Percentiles rank a stretch among this genome's conserved stretches.
Evolutionary conservation across 176 grass and related monocot genomes (phyloP).

Genomic region (Poa pratensis): DNA sequence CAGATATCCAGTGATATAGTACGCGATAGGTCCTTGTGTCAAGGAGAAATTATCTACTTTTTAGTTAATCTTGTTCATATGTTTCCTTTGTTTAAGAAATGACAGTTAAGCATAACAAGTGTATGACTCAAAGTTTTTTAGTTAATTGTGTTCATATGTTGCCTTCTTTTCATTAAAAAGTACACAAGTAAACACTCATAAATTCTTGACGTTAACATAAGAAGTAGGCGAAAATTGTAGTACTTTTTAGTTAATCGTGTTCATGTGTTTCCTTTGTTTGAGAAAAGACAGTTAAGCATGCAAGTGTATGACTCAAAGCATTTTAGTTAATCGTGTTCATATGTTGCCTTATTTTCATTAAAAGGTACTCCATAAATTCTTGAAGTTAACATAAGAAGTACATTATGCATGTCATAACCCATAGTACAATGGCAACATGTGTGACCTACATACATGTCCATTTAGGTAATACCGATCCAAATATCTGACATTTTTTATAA

Average conservation of each 20-base stretch:
- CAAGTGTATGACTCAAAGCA: background rate
- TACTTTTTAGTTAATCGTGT: background rate
- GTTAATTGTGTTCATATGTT: background rate
- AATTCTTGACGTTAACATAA: too few species aligned
- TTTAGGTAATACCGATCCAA: too few species aligned
- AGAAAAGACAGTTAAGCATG: too few species aligned
- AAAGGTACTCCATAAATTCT: background rate
- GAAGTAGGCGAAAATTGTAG: too few species aligned
- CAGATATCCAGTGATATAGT: background rate
- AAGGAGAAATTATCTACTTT: background rate
- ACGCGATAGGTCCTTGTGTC: background rate
- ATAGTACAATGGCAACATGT: background rate
- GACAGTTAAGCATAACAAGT: too few species aligned
- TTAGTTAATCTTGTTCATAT: background rate
- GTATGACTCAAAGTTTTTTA: background rate
- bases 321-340: background rate
- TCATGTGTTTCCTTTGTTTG: background rate
- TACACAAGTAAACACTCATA: background rate
- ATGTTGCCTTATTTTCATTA: background rate
- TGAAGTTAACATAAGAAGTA: background rate
- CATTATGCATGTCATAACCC: background rate
- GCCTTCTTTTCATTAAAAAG: background rate
- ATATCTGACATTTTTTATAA: too few species aligned
- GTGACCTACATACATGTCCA: background rate
- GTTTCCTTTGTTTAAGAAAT: background rate